These are phyloP conservation scores for Vaccinium myrtillus DNA, from an alignment of 148 eudicot species.

Conservation along the genomic window DNA sequence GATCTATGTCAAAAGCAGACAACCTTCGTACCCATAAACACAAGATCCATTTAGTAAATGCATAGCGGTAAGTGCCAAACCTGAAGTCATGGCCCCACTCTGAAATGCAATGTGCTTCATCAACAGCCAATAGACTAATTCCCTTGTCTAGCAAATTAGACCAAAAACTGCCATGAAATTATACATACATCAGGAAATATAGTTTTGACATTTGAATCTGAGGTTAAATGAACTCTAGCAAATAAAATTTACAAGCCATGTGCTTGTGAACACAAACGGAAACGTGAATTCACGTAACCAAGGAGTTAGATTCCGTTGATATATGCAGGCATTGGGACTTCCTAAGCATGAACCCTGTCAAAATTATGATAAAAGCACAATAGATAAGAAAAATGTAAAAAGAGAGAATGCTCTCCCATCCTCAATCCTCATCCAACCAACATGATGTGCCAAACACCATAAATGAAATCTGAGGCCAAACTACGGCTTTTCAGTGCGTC, in stretches of 20 bases:
- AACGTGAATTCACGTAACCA: neutral
- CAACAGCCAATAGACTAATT: conserved; percentile 77
- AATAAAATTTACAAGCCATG: conserved; percentile 3
- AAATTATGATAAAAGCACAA: neutral
- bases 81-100: conserved; percentile 96
- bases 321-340: neutral
- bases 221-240: neutral
- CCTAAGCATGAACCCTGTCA: neutral
- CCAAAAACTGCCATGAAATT: conserved; percentile 63
- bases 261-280: neutral
- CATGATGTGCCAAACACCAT: neutral
- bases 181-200: conserved; percentile 3
- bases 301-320: neutral
- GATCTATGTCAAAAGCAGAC: neutral
- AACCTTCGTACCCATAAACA: neutral
- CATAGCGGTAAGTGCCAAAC: conserved; percentile 18
- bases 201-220: neutral
- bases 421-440: neutral
- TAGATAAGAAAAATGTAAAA: neutral
- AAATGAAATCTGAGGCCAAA: neutral
- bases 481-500: neutral
- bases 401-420: neutral
- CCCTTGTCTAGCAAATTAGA: conserved; percentile 55
- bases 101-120: conserved; percentile 92
- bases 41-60: neutral